phyloP scores from a whole-genome alignment of 495 filamentous ascomycete genomes.

The Diplogelasinospora grovesii region DNA sequence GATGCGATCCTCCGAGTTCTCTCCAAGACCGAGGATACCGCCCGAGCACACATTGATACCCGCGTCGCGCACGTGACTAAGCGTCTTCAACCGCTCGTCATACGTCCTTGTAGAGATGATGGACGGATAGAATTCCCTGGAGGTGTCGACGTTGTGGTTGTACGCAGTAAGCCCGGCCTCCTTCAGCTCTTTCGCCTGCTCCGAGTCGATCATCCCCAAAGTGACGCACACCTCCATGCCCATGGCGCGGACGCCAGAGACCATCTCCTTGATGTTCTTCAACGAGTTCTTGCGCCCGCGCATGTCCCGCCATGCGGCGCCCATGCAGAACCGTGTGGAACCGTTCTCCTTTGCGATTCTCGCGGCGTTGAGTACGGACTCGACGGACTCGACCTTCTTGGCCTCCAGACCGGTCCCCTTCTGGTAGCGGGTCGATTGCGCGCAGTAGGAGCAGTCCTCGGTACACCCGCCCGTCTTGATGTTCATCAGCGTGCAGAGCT shows the following conservation, averaged over 20 bases:
- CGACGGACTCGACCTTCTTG: conserved; percentile 67
- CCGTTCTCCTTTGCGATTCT: conserved; percentile 70
- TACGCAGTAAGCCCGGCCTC: conserved; percentile 81
- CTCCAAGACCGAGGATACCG: conserved; percentile 74
- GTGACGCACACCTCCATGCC: conserved; percentile 86
- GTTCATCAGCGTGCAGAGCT: conserved; percentile 89
- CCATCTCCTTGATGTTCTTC: conserved; percentile 74
- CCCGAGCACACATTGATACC: conserved; percentile 83
- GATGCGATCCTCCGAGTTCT: conserved; percentile 66
- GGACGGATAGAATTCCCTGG: conserved; percentile 73
- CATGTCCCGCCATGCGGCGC: conserved; percentile 88
- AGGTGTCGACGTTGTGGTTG: conserved; percentile 86
- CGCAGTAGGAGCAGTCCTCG: conserved; percentile 86
- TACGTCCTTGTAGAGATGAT: conserved; percentile 77
- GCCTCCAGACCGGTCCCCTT: conserved; percentile 75
- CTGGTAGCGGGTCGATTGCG: conserved; percentile 72
- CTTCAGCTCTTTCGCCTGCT: conserved; percentile 70
- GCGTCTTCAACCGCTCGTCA: conserved; percentile 71
- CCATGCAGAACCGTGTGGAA: conserved; percentile 86
- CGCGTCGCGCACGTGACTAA: conserved; percentile 68
- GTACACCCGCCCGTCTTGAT: conserved; percentile 90
- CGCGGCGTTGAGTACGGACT: conserved; percentile 69
- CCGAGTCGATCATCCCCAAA: conserved; percentile 75
- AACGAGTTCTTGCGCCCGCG: conserved; percentile 73
- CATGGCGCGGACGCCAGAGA: conserved; percentile 66